Evolutionary conservation across 2,329 filamentous ascomycete species (phyloP).

Genomic region (Samsoniella hepiali): DNA sequence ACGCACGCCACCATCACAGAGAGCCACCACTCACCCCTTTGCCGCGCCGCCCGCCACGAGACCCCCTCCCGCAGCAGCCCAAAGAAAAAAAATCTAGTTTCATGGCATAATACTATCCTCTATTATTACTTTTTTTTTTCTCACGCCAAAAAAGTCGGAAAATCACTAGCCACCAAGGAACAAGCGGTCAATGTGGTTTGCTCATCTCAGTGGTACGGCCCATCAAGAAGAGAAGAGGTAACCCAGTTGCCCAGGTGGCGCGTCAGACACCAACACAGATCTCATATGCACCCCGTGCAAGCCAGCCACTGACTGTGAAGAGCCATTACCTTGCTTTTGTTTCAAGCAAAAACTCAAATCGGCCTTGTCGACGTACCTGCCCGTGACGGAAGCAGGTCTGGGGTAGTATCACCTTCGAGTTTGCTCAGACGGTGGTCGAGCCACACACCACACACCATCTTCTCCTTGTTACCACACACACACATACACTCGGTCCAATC

Average conservation of each 20-base stretch:
- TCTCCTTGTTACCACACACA: not conserved
- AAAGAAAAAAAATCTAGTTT: too few relatives aligned
- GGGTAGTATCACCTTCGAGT: not conserved
- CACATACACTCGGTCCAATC: too few relatives aligned
- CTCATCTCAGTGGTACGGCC: not conserved
- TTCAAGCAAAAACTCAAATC: too few relatives aligned
- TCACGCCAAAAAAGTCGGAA: not conserved
- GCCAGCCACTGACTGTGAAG: not conserved
- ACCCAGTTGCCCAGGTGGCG: too few relatives aligned
- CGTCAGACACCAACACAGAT: not conserved
- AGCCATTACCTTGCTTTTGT: not conserved
- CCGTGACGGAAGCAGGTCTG: not conserved
- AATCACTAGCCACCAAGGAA: not conserved
- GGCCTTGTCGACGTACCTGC: not conserved
- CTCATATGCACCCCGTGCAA: too few relatives aligned
- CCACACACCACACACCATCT: not conserved
- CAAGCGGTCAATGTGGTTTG: not conserved
- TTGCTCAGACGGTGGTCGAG: not conserved
- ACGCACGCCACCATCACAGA: not conserved
- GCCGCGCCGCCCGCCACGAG: not conserved
- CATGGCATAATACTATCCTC: too few relatives aligned
- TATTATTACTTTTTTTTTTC: too few relatives aligned
- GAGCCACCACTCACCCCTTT: not conserved
- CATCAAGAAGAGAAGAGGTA: too few relatives aligned
- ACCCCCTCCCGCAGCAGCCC: not conserved